Percentiles rank a stretch among this genome's conserved stretches.
Conservation (phyloP, 768 basidiomycete genomes). For the Pulveroboletus frians region DNA sequence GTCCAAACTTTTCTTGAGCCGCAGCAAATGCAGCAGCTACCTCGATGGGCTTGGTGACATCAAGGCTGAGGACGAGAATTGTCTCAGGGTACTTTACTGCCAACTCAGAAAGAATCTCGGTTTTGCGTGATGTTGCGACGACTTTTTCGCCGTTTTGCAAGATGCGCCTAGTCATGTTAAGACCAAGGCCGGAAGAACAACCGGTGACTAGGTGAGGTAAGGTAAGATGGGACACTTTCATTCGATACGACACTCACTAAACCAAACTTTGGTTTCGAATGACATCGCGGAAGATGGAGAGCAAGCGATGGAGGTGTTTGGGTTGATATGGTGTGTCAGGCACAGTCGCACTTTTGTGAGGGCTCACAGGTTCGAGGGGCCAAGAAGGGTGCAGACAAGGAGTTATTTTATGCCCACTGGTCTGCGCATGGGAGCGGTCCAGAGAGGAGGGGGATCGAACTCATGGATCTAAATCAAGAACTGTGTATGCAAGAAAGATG, state of each 20-base stretch:
- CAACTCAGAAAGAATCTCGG: constrained; percentile 29
- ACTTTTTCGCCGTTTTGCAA: constrained; percentile 24
- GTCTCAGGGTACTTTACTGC: constrained; percentile 19
- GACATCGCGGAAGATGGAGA: background rate
- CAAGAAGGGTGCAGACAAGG: no score
- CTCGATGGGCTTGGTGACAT: constrained; percentile 33
- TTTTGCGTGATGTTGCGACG: constrained; percentile 40
- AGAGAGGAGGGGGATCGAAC: no score
- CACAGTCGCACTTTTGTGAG: no score
- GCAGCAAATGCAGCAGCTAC: constrained; percentile 32
- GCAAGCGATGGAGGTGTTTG: no score
- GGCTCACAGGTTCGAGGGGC: no score
- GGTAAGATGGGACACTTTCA: constrained; percentile 16
- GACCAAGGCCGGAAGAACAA: constrained; percentile 37
- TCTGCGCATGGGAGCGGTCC: no score
- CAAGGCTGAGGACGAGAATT: constrained; percentile 36
- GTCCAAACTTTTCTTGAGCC: constrained; percentile 25
- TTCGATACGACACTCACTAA: no score
- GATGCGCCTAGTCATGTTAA: constrained; percentile 15
- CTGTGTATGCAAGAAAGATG: no score
- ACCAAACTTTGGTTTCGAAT: constrained; percentile 8
- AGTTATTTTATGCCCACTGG: no score
- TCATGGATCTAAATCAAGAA: no score
- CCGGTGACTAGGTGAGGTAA: constrained; percentile 27
- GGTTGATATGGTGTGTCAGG: no score